Percentiles rank a stretch among this genome's conserved stretches.
Evolutionary conservation across 345 rosid species (phyloP).

Genomic region (Salix arbutifolia): DNA sequence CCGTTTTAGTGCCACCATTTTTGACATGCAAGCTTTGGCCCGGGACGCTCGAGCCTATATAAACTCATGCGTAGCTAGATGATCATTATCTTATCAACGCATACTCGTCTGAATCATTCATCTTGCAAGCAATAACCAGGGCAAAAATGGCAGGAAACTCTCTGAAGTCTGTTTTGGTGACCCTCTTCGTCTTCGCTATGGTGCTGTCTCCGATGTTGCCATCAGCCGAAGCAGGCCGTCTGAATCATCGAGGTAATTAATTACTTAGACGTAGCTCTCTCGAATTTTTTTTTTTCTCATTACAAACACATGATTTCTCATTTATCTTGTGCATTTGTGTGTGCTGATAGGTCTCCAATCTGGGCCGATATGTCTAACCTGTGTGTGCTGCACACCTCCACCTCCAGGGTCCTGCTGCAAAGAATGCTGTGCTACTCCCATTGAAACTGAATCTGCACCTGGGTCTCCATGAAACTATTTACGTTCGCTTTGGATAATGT

Average conservation of each 20-base stretch:
- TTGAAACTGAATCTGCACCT: neutral
- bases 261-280: neutral
- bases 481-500: neutral
- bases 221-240: neutral
- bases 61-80: neutral
- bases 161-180: neutral
- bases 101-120: neutral
- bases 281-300: neutral
- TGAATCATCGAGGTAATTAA: neutral
- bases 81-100: neutral
- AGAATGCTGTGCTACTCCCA: slow-evolving; percentile 1
- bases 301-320: neutral
- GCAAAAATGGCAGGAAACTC: slow-evolving; percentile 3
- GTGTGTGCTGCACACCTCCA: slow-evolving; percentile 24
- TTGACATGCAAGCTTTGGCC: neutral
- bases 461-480: neutral
- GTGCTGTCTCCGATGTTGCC: slow-evolving; percentile 4
- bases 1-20: neutral
- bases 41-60: neutral
- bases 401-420: slow-evolving; percentile 29
- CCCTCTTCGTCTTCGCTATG: slow-evolving; percentile 8
- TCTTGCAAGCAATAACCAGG: neutral
- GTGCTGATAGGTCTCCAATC: neutral
- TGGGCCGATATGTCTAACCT: slow-evolving; percentile 10
- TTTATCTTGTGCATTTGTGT: neutral